Evolutionary conservation across 331 rosid genomes (phyloP), one percentile per base, ranked within the genome.

Genomic region (Malus hybrid): DNA sequence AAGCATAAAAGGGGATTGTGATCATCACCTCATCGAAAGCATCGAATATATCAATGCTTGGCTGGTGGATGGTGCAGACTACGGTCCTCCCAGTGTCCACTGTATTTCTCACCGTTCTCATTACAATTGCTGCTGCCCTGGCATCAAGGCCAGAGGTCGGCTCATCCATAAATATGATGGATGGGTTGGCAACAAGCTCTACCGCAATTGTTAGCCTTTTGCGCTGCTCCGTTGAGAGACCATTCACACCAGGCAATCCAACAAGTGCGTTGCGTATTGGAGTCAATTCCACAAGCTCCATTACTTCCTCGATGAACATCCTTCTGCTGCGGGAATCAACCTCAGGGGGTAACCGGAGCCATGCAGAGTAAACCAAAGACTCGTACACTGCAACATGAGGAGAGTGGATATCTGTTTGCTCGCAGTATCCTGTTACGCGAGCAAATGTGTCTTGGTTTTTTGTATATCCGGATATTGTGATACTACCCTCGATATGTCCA

Each of bases 401-500:
- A 24, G 72, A 68, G 22, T 44, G 72, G 27, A 68, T 27, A 13
- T 68, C 59, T 42, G 72, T 68, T 44, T 68, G 59, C 24, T 68
- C 72, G 15, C 72, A 68, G 24, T 68, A 68, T 46, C 72, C 72
- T 24, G 59, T 14, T 24, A 68, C 70, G 19, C 90, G 59, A 55
- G 93, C 90, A 82, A 86, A 88, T n/a, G 89, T 88, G 77, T 80
- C 90, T 84, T 86, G 93, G 64, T 70, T 86, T 68, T 88, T 88
- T 13, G 82, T 76, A 76, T 74, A 84, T 2, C 93, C 93, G 19
- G 93, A 88, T 59, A 88, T 55, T 57, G 77, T 77, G 32, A 88
- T 86, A 80, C 28, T 76, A 20, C 93, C 93, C 6, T 79, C 79
- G 20, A 80, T 84, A 65, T 82, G 82, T 3, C 93, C 93, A 34